These are phyloP conservation scores for Cytospora piceae DNA, from an alignment of 2,329 filamentous ascomycete species.

Conservation along the genomic window DNA sequence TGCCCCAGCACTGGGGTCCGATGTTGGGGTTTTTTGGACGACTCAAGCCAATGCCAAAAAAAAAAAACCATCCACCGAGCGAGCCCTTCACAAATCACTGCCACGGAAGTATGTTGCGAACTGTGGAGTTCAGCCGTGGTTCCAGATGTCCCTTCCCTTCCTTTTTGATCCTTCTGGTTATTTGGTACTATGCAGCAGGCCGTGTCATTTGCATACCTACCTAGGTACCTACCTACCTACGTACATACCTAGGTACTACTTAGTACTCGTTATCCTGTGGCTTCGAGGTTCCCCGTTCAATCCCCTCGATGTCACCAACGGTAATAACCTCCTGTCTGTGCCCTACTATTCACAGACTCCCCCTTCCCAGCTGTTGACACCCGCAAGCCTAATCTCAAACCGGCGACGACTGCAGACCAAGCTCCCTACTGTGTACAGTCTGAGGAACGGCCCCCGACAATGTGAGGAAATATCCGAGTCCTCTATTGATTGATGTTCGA, in stretches of 20 bases:
- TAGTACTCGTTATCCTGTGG: background rate
- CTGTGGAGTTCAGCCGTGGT: background rate
- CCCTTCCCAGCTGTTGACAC: conserved; percentile 3
- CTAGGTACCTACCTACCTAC: background rate
- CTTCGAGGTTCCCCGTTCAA: background rate
- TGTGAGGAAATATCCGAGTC: background rate
- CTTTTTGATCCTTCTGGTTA: background rate
- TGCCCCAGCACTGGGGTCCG: conserved; percentile 17
- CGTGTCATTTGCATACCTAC: background rate
- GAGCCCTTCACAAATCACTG: background rate
- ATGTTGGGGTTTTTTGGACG: conserved; percentile 18
- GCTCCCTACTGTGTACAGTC: background rate
- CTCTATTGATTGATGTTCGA: background rate
- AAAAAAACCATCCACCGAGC: background rate
- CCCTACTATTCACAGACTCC: background rate
- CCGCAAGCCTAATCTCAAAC: background rate
- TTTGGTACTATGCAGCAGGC: background rate
- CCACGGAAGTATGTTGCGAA: background rate
- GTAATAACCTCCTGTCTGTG: background rate
- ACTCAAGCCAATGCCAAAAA: background rate
- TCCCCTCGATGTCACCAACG: background rate
- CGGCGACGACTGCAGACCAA: background rate
- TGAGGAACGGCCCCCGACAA: background rate
- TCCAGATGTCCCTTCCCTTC: background rate
- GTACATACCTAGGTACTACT: background rate